Conservation (phyloP, 805 yeast genomes). For the Saturnispora serradocipensis region DNA sequence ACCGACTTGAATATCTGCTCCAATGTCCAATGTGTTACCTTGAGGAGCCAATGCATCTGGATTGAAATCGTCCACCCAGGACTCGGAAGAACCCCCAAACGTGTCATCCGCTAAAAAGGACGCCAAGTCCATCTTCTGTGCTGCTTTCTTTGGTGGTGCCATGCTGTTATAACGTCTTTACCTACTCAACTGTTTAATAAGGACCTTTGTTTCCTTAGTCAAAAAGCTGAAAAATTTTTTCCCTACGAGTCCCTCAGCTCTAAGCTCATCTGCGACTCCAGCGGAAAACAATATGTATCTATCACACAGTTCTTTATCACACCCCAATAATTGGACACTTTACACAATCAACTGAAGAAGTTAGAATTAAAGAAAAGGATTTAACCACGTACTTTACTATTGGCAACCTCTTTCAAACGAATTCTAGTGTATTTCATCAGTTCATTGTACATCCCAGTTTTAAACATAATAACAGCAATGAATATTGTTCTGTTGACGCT, state of each 20-base stretch:
- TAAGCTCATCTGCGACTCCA: neutral
- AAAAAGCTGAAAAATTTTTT: neutral
- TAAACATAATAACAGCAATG: neutral
- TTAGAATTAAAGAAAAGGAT: neutral
- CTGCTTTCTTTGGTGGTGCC: constrained; percentile 52
- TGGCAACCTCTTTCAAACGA: neutral
- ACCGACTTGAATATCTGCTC: constrained; percentile 5
- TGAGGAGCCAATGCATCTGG: constrained; percentile 24
- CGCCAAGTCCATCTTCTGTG: constrained; percentile 68
- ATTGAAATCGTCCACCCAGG: constrained; percentile 84
- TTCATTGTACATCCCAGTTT: neutral
- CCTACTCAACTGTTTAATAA: neutral
- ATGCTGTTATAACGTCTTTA: constrained; percentile 20
- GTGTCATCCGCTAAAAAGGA: constrained; percentile 74
- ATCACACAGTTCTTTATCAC: neutral
- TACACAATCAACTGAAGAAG: neutral
- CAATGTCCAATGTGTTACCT: constrained; percentile 7
- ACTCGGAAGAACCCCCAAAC: constrained; percentile 46
- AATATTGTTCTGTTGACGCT: neutral
- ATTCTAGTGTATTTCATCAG: neutral
- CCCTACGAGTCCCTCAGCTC: neutral
- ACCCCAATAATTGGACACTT: neutral
- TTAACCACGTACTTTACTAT: neutral
- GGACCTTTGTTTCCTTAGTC: neutral
- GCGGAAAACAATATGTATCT: neutral